Evolutionary conservation across 306 rosid genomes (phyloP), one percentile per base, ranked within the genome.

Genomic region (Amphicarpaea edgeworthii): DNA sequence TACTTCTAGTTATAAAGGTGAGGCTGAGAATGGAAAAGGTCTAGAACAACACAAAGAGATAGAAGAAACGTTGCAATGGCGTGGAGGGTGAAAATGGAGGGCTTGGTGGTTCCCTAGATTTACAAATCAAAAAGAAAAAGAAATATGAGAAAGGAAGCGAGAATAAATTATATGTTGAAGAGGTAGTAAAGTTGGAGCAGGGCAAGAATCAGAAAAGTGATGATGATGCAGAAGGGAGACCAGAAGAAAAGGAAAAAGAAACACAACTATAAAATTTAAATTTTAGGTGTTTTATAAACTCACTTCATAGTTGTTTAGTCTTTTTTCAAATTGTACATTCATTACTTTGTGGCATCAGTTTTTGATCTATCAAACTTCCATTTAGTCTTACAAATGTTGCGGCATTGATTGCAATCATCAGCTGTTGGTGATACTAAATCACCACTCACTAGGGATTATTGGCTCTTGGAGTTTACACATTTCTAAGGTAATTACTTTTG

Each of bases 191-290:
- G 68, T 16, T 16, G 12, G 73, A 57, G 42, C 68, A 38, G 14
- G 65, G 5, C 28, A 77, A 45, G 40, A 75, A 76, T 42, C 70
- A 71, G 84, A 80, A 72, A 24, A 60, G 46, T 58, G 85, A 42
- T 41, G 19, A 42, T 41, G 15, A n/a, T n/a, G n/a, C 4, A 32
- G 75, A 84, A 50, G 80, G 58, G 53, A 47, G 79, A 57, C 10
- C 59, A 79, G 41, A 81, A 80, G 76, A 75, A n/a, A 81, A 68
- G 26, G 72, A 75, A 81, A 60, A 81, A 32, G 51, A 75, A 81
- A 59, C 77, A 74, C 3, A 3, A 40, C 7, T 47, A 15, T 15
- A n/a, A 72, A 42, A 10, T 23, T 23, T 32, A 64, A 30, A 51
- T 20, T n/a, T 14, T 76, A 19, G 40, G 58, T 42, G 38, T 41